phyloP scores from a whole-genome alignment of 306 rosid species.

The Fagus sylvatica region DNA sequence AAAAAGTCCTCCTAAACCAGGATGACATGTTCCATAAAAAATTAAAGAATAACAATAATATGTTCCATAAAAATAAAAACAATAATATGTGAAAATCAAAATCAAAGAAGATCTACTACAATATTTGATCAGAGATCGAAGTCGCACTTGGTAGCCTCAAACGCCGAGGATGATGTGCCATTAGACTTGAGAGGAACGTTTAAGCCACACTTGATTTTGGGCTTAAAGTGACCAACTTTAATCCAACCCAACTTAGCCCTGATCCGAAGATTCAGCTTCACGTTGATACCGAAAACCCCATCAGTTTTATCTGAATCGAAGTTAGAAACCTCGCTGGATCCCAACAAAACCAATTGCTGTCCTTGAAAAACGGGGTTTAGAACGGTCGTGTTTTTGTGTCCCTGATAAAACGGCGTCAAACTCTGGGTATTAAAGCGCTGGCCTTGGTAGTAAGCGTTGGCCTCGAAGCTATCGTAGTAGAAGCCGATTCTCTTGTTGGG shows the following conservation, averaged over 20 bases:
- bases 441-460: slow-evolving; percentile 44
- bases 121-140: slow-evolving; percentile 25
- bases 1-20: too few relatives aligned
- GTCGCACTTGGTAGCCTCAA: slow-evolving; percentile 35
- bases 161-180: slow-evolving; percentile 8
- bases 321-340: background rate
- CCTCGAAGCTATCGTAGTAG: slow-evolving; percentile 54
- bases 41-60: too few relatives aligned
- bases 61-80: too few relatives aligned
- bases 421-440: slow-evolving; percentile 21
- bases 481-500: slow-evolving; percentile 50
- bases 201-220: slow-evolving; percentile 48
- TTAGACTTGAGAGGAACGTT: slow-evolving; percentile 40
- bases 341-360: slow-evolving; percentile 6
- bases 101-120: too few relatives aligned
- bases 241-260: slow-evolving; percentile 40
- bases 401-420: slow-evolving; percentile 41
- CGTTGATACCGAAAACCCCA: slow-evolving; percentile 38
- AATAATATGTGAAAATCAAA: too few relatives aligned
- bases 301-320: slow-evolving; percentile 25
- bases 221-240: slow-evolving; percentile 37
- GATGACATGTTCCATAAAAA: too few relatives aligned
- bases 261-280: slow-evolving; percentile 36
- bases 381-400: slow-evolving; percentile 36
- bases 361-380: slow-evolving; percentile 29